phyloP scores from a whole-genome alignment of 805 yeast species.

The Metschnikowia lochheadii region DNA sequence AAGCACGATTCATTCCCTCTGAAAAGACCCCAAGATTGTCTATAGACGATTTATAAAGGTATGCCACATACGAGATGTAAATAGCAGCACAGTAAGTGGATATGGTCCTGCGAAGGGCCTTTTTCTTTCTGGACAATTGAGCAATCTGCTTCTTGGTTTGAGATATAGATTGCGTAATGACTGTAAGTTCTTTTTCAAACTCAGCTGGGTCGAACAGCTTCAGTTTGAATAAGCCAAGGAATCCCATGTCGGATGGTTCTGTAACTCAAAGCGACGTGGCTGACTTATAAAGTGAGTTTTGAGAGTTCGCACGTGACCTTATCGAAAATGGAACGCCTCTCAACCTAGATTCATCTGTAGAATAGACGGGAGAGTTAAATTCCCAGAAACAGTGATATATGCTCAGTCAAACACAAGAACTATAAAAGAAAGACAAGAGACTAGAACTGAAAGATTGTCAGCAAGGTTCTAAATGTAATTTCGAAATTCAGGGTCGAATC shows the following conservation, averaged over 20 bases:
- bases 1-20: slow-evolving; percentile 18
- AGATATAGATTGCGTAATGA: slow-evolving; percentile 33
- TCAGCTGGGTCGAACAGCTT: slow-evolving; percentile 37
- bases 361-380: not conserved
- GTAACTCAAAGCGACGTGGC: not conserved
- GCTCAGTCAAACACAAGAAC: not conserved
- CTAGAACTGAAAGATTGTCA: not conserved
- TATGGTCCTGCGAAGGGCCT: slow-evolving; percentile 16
- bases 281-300: not conserved
- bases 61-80: slow-evolving; percentile 23
- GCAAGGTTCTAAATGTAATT: not conserved
- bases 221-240: slow-evolving; percentile 15
- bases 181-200: slow-evolving; percentile 42
- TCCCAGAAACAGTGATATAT: not conserved
- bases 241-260: slow-evolving; percentile 13
- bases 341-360: not conserved
- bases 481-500: not conserved
- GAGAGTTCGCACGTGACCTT: slow-evolving; percentile 3
- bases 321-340: not conserved
- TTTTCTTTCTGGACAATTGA: slow-evolving; percentile 14
- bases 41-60: slow-evolving; percentile 18
- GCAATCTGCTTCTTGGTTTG: slow-evolving; percentile 22
- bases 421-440: not conserved
- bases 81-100: slow-evolving; percentile 16
- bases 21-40: slow-evolving; percentile 11